Conservation (phyloP, 2,329 filamentous ascomycete species). For the Myriangium duriaei region DNA sequence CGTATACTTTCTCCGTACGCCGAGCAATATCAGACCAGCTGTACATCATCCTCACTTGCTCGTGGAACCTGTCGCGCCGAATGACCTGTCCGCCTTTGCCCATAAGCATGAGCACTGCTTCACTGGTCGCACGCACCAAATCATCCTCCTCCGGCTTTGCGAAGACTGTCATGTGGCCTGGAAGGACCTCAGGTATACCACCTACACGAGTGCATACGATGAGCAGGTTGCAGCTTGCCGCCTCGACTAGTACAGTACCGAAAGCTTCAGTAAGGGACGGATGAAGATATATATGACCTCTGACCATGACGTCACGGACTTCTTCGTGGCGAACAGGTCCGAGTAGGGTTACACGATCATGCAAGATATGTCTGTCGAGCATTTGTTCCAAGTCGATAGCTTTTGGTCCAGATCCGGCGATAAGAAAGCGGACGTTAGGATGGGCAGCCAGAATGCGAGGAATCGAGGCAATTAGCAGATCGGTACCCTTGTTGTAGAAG, state of each 20-base stretch:
- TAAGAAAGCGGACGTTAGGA: conserved; percentile 90
- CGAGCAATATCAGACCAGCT: conserved; percentile 93
- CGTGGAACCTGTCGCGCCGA: conserved; percentile 86
- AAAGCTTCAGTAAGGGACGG: conserved; percentile 94
- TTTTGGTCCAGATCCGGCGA: conserved; percentile 89
- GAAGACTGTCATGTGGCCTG: conserved; percentile 93
- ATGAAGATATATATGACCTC: conserved; percentile 91
- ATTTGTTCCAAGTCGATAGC: conserved; percentile 97
- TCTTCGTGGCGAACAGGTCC: conserved; percentile 91
- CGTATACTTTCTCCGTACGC: conserved; percentile 88
- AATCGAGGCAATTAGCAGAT: conserved; percentile 90
- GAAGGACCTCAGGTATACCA: conserved; percentile 91
- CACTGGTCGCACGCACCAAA: conserved; percentile 75
- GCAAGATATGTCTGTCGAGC: conserved; percentile 61
- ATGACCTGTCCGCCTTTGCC: conserved; percentile 32
- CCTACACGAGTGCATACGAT: conserved; percentile 95
- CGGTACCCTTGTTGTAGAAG: conserved; percentile 98
- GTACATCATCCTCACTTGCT: conserved; percentile 97
- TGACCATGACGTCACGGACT: conserved; percentile 93
- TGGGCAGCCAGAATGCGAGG: conserved; percentile 81
- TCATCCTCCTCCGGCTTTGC: conserved; percentile 96
- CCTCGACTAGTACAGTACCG: conserved; percentile 94
- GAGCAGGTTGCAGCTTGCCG: conserved; percentile 87
- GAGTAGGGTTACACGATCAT: conserved; percentile 85
- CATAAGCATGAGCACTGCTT: conserved; percentile 67